These are phyloP conservation scores for Leishmania martiniquensis DNA, from an alignment of 208 protist genomes.

Conservation along the genomic window DNA sequence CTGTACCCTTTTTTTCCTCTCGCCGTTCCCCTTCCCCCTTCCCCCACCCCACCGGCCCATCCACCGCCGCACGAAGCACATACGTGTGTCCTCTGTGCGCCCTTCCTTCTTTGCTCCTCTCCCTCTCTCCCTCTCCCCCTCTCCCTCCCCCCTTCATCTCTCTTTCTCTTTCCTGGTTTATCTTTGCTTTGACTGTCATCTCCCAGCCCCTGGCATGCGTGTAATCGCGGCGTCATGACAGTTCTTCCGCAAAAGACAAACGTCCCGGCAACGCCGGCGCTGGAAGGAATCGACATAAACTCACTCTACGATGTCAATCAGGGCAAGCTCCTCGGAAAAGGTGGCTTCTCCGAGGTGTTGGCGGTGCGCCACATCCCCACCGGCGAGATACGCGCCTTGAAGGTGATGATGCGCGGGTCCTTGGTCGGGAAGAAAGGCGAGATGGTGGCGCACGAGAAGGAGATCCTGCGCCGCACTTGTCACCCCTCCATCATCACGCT, in stretches of 20 bases:
- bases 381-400: constrained; percentile 72
- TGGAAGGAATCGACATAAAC: constrained; percentile 65
- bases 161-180: neutral
- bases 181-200: neutral
- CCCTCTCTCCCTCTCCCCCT: neutral
- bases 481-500: constrained; percentile 87
- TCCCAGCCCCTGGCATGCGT: neutral
- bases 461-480: constrained; percentile 79
- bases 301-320: constrained; percentile 71
- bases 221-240: constrained; percentile 3
- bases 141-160: neutral
- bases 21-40: neutral
- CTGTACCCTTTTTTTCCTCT: no score
- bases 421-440: constrained; percentile 79
- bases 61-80: neutral
- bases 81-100: neutral
- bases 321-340: constrained; percentile 64
- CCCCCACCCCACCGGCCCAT: neutral
- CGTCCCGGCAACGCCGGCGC: constrained; percentile 72
- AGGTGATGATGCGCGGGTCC: constrained; percentile 66
- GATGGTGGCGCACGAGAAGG: constrained; percentile 87
- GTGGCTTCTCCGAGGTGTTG: constrained; percentile 84
- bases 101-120: neutral
- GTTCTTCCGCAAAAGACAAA: constrained; percentile 43
- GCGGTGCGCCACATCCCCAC: constrained; percentile 61